Evolutionary conservation across 2,329 filamentous ascomycete genomes (phyloP), one percentile per base, ranked within the genome.

Genomic region (Sporothrix curviconia): DNA sequence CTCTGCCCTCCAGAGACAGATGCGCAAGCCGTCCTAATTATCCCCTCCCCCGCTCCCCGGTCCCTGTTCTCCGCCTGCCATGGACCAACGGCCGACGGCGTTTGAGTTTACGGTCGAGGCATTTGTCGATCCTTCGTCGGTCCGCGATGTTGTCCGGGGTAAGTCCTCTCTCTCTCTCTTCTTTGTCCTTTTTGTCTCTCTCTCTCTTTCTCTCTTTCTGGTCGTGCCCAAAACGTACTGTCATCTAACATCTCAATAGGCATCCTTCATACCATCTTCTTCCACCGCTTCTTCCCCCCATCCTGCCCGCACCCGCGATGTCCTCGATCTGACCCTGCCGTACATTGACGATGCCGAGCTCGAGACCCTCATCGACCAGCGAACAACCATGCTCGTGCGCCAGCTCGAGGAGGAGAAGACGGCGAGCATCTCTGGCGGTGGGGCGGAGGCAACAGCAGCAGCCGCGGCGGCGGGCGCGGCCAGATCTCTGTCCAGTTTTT

Each of bases 181-280:
- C 56, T 34, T 17, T 34, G 24, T 46, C 34, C 9, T 24, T 22
- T 43, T 17, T 28, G 42, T 55, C 46, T 44, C 7, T 28, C 14
- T 50, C n/a, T n/a, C n/a, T n/a, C n/a, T n/a, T n/a, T n/a, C n/a
- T n/a, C n/a, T n/a, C n/a, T n/a, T n/a, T n/a, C n/a, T n/a, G n/a
- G n/a, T n/a, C n/a, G n/a, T n/a, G n/a, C n/a, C n/a, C n/a, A n/a
- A n/a, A n/a, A n/a, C n/a, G n/a, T n/a, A n/a, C n/a, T n/a, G n/a
- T n/a, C n/a, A n/a, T 7, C 37, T 53, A 12, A 51, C 54, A 32
- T 19, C 52, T 58, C 59, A n/a, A n/a, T n/a, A 95, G 92, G 89
- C 62, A 89, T 96, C 70, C 82, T 97, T 51, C 92, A 96, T 72
- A 95, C 92, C 52, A 96, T 97, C 71, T 99, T 97, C 83, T 97